Evolutionary conservation across 495 filamentous ascomycete genomes (phyloP), one percentile per base, ranked within the genome.

Genomic region (Xylaria flabelliformis): DNA sequence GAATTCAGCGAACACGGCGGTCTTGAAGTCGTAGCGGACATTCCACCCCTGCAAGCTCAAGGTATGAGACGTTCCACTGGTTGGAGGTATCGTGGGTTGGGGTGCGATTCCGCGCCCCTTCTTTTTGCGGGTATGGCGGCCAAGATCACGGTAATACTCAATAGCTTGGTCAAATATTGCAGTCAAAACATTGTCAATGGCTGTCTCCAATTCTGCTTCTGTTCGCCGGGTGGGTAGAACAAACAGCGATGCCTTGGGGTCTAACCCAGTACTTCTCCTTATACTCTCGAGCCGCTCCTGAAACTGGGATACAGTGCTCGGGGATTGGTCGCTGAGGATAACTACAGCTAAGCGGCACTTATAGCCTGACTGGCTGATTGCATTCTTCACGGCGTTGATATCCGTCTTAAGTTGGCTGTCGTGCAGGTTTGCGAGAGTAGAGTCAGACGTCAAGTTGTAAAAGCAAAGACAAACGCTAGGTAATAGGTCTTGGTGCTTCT

Each of bases 321-420:
- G 83, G 32, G 86, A 87, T 72, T 88, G 87, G 76, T 97, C 92
- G 62, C 90, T 89, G 50, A 97, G 76, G 41, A 98, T 83, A 24
- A 95, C 91, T 32, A 93, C 91, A n/a, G 91, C 86, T 76, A 94
- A 88, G 21, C 89, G 87, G 61, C 88, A 90, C 79, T 90, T 93
- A 81, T 93, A 92, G 4, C 90, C 91, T 9, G 92, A 92, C 42
- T 88, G 85, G 66, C 79, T 77, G 75, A 95, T 85, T 41, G 88
- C 83, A 56, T 85, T 87, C 76, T 92, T 93, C 67, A 94, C 81
- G 34, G 86, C 85, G 79, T 93, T 95, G 73, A 98, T 93, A 72
- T 97, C 93, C 2, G 90, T 90, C 78, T 97, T 97, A 24, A 98
- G 85, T 77, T 94, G 88, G 79, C 97, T 97, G 78, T 98, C 95